Conservation (phyloP, 2,329 filamentous ascomycete species). For the Akanthomyces uredinophilus region DNA sequence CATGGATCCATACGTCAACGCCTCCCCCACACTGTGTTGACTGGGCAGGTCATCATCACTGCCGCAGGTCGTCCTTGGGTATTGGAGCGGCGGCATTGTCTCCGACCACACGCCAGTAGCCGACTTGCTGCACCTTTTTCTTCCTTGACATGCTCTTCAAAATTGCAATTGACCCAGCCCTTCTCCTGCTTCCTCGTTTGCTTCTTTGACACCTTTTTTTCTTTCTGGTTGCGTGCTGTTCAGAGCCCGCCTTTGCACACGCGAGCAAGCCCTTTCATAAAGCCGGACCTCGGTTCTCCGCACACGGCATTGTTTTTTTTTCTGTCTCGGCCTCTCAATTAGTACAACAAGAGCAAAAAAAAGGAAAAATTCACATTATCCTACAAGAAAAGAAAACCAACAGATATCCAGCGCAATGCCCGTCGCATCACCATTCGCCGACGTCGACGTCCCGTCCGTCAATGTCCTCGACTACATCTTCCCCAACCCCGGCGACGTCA, state of each 20-base stretch:
- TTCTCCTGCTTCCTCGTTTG: too few relatives aligned
- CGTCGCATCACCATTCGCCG: constrained; percentile 37
- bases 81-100: too few relatives aligned
- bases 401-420: constrained; percentile 28
- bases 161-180: too few relatives aligned
- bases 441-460: constrained; percentile 39
- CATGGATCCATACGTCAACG: too few relatives aligned
- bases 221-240: background rate
- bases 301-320: background rate
- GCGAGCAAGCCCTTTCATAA: background rate
- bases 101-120: too few relatives aligned
- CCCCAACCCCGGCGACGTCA: constrained; percentile 24
- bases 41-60: too few relatives aligned
- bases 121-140: too few relatives aligned
- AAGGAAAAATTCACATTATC: too few relatives aligned
- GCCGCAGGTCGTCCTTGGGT: too few relatives aligned
- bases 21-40: too few relatives aligned
- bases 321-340: background rate
- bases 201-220: background rate
- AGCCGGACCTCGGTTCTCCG: background rate
- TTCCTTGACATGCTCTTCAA: too few relatives aligned
- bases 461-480: constrained; percentile 38
- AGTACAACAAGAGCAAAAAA: background rate
- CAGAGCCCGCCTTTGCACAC: background rate
- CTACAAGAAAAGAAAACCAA: background rate